Conservation (phyloP, 441 rosid species). For the Erodium moschatum region DNA sequence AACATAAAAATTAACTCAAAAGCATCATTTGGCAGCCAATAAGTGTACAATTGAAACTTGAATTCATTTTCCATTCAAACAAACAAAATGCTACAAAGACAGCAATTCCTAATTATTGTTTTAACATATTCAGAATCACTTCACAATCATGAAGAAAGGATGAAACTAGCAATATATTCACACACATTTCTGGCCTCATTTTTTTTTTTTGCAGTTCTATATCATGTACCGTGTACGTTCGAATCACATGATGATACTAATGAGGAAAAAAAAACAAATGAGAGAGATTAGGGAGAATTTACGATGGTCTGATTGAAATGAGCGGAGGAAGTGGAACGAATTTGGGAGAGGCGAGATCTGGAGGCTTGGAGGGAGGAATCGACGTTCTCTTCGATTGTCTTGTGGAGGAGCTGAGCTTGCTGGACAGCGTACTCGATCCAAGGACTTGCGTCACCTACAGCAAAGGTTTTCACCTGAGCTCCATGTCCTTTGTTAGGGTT, state of each 20-base stretch:
- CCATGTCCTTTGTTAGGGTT: slow-evolving; percentile 6
- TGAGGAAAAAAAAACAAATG: no score
- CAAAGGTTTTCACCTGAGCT: slow-evolving; percentile 27
- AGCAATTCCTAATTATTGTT: background rate
- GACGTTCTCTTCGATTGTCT: slow-evolving; percentile 33
- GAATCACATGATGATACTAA: background rate
- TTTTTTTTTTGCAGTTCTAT: background rate
- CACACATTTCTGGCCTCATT: background rate
- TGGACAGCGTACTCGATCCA: slow-evolving; percentile 61
- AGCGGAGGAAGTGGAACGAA: slow-evolving; percentile 58
- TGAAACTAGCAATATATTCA: background rate
- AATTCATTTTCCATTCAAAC: background rate
- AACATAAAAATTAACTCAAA: background rate
- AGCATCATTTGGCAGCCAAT: background rate
- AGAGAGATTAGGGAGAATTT: slow-evolving; percentile 21
- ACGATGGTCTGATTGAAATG: slow-evolving; percentile 61
- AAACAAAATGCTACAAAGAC: background rate
- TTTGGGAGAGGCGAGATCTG: slow-evolving; percentile 54
- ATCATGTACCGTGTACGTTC: background rate
- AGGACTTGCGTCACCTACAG: slow-evolving; percentile 32
- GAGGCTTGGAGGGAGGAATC: slow-evolving; percentile 42
- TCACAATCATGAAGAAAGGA: background rate
- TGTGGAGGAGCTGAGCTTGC: slow-evolving; percentile 48
- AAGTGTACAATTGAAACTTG: background rate
- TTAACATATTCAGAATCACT: background rate